Base-by-base conservation (phyloP, 129 eudicot species). In the Centrapalus pauciflorus region DNA sequence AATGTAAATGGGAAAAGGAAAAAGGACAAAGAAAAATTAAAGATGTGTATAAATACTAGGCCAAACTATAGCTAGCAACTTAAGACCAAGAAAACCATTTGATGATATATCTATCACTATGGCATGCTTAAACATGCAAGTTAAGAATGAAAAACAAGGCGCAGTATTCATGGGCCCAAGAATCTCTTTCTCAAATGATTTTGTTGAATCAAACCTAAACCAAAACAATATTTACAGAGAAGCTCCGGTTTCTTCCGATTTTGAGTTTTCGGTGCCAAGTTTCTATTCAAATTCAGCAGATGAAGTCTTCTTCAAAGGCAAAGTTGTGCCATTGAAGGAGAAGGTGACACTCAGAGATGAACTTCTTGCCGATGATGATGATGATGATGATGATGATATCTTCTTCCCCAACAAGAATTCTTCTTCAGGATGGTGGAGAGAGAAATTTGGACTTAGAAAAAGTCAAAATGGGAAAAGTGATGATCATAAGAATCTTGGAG, bases 141-240 rank as follows among this genome's bases (percentile, higher is more conserved):
- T 69, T 50, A 90, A 78, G 69, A 86, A 82, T 55, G 86, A 86
- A 29, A 82, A 83, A 55, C 88, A 84, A 63, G 79, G 79, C n/a
- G n/a, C n/a, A 46, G 70, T 71, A 52, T 77, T 64, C 74, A 82
- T 79, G 83, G 81, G 87, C 65, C 97, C 97, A 76, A 88, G 98
- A 88, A 92, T 92, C 77, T 92, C 98, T 35, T 92, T 92, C 83
- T 92, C 98, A 16, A 92, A 81, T 77, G 96, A 92, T 80, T 88
- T 88, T 77, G 85, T 71, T 28, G 98, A 92, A 46, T 43, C 88
- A 71, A 85, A 35, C 45, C 73, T 72, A 67, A 82, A 61, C 7
- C 81, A 79, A 66, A 64, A 32, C 56, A 41, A 16, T 26, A 67
- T 40, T 57, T 85, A 84, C 43, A 78, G 69, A 56, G 94, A 80